These are phyloP conservation scores for Pseudogymnoascus sp. DNA, from an alignment of 2,329 filamentous ascomycete species.

Conservation along the genomic window DNA sequence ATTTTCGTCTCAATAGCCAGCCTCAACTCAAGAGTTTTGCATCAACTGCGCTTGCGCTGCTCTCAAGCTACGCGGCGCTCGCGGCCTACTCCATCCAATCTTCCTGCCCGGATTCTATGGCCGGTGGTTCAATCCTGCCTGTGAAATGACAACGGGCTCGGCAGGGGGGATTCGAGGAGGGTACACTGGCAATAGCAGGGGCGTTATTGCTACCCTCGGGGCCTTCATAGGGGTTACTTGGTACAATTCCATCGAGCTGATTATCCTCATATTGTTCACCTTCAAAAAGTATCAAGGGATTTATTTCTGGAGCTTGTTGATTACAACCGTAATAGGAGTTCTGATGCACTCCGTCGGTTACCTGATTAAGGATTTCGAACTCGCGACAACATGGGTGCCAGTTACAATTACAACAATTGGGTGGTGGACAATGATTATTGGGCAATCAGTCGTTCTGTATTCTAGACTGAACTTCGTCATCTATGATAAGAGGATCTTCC, in stretches of 20 bases:
- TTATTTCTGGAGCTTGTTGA: slow-evolving; percentile 35
- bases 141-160: background rate
- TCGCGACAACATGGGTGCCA: slow-evolving; percentile 37
- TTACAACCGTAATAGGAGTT: slow-evolving; percentile 29
- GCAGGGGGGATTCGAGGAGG: background rate
- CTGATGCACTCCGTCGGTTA: slow-evolving; percentile 38
- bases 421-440: slow-evolving; percentile 49
- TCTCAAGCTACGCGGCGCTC: background rate
- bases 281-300: slow-evolving; percentile 31
- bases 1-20: background rate
- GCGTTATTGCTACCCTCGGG: slow-evolving; percentile 2
- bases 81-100: background rate
- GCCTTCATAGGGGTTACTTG: slow-evolving; percentile 29
- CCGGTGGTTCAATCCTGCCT: background rate
- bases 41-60: background rate
- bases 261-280: slow-evolving; percentile 30
- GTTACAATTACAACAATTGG: slow-evolving; percentile 31
- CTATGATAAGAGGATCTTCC: slow-evolving; percentile 37
- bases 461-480: slow-evolving; percentile 47
- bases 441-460: slow-evolving; percentile 47
- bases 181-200: background rate
- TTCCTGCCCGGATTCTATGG: background rate
- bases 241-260: slow-evolving; percentile 33
- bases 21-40: background rate
- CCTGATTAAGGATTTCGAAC: slow-evolving; percentile 34